Conservation (phyloP, 2,329 filamentous ascomycete species). For the Aspergillus ibericus region DNA sequence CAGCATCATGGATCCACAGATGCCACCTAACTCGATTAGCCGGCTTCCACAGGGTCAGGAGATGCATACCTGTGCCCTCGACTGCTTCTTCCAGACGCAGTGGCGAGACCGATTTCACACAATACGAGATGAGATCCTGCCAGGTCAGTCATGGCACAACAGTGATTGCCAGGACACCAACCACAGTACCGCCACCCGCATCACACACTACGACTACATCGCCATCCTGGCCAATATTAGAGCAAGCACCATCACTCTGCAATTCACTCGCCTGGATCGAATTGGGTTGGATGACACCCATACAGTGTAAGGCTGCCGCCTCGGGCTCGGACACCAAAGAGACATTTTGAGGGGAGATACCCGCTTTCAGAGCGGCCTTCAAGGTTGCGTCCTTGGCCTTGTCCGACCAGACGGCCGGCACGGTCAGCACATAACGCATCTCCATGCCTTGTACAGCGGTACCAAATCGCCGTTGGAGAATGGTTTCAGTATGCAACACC, state of each 20-base stretch:
- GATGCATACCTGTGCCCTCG: constrained; percentile 26
- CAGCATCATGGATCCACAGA: constrained; percentile 33
- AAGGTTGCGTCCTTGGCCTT: constrained; percentile 33
- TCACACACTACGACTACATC: constrained; percentile 40
- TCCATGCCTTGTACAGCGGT: constrained; percentile 18
- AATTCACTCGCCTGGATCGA: constrained; percentile 20
- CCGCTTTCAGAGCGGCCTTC: constrained; percentile 19
- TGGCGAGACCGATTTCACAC: constrained; percentile 21
- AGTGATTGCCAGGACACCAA: constrained; percentile 2
- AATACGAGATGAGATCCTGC: constrained; percentile 36
- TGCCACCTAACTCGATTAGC: constrained; percentile 18
- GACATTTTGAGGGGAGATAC: constrained; percentile 15
- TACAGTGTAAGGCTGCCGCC: constrained; percentile 35
- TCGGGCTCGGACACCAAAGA: constrained; percentile 28
- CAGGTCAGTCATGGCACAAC: not conserved
- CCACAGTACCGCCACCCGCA: constrained; percentile 41
- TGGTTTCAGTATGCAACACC: constrained; percentile 1
- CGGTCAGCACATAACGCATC: constrained; percentile 29
- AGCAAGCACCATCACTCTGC: too few species aligned
- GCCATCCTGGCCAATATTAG: constrained; percentile 16
- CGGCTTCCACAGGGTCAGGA: too few species aligned
- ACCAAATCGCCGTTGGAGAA: constrained; percentile 14
- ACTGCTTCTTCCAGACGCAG: constrained; percentile 27
- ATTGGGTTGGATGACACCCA: constrained; percentile 28
- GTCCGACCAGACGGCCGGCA: constrained; percentile 39